Percentiles rank a stretch among this genome's conserved stretches.
Conservation (phyloP, 371 early-diverging fungal genomes). For the Lichtheimia corymbifera region DNA sequence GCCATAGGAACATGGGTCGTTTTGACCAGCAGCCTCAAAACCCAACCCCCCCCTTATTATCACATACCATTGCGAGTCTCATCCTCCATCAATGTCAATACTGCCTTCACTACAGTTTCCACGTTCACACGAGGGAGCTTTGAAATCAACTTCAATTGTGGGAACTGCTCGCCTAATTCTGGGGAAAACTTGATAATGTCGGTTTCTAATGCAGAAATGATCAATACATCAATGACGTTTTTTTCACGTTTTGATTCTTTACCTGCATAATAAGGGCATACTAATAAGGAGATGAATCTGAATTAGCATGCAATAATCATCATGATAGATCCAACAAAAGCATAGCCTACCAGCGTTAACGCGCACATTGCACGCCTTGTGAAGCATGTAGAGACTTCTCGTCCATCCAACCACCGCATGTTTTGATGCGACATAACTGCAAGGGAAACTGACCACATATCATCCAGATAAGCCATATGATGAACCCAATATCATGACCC, state of each 20-base stretch:
- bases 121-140: constrained; percentile 36
- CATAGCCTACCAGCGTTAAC: constrained; percentile 22
- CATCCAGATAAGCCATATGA: constrained; percentile 7
- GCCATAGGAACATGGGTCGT: too few relatives aligned
- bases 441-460: constrained; percentile 1
- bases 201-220: constrained; percentile 4
- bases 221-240: background rate
- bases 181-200: background rate
- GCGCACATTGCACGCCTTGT: constrained; percentile 30
- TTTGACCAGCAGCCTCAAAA: too few relatives aligned
- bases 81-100: constrained; percentile 51
- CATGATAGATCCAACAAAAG: too few relatives aligned
- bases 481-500: background rate
- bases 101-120: constrained; percentile 55
- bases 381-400: constrained; percentile 15
- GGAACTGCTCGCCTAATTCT: background rate
- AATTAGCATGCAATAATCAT: too few relatives aligned
- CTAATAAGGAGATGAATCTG: too few relatives aligned
- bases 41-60: too few relatives aligned
- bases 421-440: constrained; percentile 18
- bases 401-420: constrained; percentile 28
- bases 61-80: constrained; percentile 44
- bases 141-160: constrained; percentile 6
- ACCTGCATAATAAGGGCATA: too few relatives aligned
- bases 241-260: background rate